A percentile compares a stretch with the other conserved stretches of the same genome.
phyloP scores from a whole-genome alignment of 78 protist species.

The Dictyostelium firmibasis region DNA sequence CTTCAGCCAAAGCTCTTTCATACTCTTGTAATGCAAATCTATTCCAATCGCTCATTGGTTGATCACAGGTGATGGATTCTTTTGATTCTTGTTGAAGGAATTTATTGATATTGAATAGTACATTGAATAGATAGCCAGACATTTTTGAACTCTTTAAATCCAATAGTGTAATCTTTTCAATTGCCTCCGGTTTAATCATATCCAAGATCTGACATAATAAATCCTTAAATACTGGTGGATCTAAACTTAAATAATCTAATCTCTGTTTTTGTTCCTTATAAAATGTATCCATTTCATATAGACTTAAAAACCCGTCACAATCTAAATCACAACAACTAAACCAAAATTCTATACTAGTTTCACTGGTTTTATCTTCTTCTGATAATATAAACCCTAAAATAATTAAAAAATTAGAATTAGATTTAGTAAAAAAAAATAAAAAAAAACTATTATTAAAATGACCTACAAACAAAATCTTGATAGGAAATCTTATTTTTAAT shows the following conservation, averaged over 20 bases:
- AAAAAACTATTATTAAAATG: background rate
- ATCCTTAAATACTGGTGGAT: conserved; percentile 84
- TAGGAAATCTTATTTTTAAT: background rate
- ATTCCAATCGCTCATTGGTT: conserved; percentile 91
- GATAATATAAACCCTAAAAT: conserved; percentile 86
- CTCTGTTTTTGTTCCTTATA: conserved; percentile 89
- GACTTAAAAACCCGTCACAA: conserved; percentile 89
- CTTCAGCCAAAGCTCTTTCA: conserved; percentile 83
- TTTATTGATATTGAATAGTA: conserved; percentile 88
- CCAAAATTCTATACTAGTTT: conserved; percentile 89
- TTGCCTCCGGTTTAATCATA: conserved; percentile 53
- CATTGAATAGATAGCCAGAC: conserved; percentile 87
- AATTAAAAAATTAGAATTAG: conserved; percentile 81
- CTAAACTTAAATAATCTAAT: conserved; percentile 76
- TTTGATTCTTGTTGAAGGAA: conserved; percentile 90
- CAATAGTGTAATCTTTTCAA: conserved; percentile 29
- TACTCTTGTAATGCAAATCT: conserved; percentile 93
- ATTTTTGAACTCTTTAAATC: conserved; percentile 67
- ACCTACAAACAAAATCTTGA: conserved; percentile 74
- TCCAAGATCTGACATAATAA: conserved; percentile 85
- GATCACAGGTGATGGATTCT: conserved; percentile 80
- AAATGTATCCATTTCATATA: conserved; percentile 91
- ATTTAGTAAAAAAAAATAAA: background rate
- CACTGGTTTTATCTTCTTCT: conserved; percentile 93
- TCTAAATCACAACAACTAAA: conserved; percentile 89